These are phyloP conservation scores for Leccinum aurantiacum DNA, from an alignment of 768 basidiomycete genomes.

Conservation along the genomic window DNA sequence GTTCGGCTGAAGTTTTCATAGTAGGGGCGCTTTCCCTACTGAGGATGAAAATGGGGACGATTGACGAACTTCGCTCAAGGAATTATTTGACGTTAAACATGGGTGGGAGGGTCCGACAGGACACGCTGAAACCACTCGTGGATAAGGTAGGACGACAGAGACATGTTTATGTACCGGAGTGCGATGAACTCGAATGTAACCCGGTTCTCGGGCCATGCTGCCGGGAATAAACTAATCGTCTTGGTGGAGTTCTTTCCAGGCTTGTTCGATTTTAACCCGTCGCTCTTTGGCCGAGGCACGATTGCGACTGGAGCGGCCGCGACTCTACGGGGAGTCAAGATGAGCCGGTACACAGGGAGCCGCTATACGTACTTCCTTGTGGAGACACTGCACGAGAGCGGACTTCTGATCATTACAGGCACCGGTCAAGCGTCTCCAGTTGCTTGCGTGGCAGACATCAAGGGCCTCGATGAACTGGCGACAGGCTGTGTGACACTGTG, in stretches of 20 bases:
- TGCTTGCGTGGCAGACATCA: constrained; percentile 62
- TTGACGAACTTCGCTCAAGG: neutral
- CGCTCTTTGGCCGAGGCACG: constrained; percentile 59
- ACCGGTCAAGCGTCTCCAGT: constrained; percentile 66
- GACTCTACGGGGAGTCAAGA: constrained; percentile 43
- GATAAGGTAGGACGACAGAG: neutral
- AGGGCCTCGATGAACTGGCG: constrained; percentile 77
- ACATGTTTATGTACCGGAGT: neutral
- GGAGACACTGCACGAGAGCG: constrained; percentile 67
- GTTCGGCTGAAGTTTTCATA: constrained; percentile 2
- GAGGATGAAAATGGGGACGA: neutral
- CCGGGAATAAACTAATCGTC: constrained; percentile 30
- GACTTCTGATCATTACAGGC: constrained; percentile 69
- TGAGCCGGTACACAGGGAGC: neutral
- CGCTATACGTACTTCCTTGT: constrained; percentile 55
- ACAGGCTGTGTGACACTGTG: constrained; percentile 49
- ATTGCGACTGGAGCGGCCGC: constrained; percentile 58
- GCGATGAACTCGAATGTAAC: neutral
- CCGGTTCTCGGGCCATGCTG: neutral
- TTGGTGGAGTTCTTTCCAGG: constrained; percentile 59
- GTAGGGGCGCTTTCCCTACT: neutral
- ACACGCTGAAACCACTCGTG: neutral
- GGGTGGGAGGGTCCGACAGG: constrained; percentile 5
- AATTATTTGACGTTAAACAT: constrained; percentile 4
- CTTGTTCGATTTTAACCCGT: constrained; percentile 56